Percentiles rank a stretch among this genome's conserved stretches.
Conservation (phyloP, 352 stramenopile genomes). For the Elongisporangium undulatum region DNA sequence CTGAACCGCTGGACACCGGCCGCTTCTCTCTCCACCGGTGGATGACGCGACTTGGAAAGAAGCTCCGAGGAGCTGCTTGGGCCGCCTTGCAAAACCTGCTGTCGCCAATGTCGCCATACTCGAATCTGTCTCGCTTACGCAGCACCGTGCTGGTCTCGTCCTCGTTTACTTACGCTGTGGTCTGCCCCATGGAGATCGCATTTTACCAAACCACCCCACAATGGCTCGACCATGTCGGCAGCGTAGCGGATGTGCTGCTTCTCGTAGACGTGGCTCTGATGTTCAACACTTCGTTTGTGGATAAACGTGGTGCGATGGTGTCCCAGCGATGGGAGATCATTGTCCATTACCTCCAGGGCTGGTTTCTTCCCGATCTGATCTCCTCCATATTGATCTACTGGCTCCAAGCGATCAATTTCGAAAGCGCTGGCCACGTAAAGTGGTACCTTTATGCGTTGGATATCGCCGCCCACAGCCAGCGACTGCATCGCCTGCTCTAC, state of each 20-base stretch:
- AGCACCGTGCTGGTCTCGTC: slow-evolving; percentile 15
- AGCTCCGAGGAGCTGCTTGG: no score
- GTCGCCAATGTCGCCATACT: slow-evolving; percentile 16
- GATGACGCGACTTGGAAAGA: not conserved
- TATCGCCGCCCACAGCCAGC: slow-evolving; percentile 15
- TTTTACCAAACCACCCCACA: slow-evolving; percentile 13
- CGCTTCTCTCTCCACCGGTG: not conserved
- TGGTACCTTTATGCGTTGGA: slow-evolving; percentile 9
- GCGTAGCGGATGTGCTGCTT: slow-evolving; percentile 23
- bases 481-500: slow-evolving; percentile 25
- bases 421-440: slow-evolving; percentile 2
- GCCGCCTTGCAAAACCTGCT: not conserved
- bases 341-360: slow-evolving; percentile 24
- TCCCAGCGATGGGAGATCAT: slow-evolving; percentile 28
- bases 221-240: slow-evolving; percentile 7
- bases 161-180: slow-evolving; percentile 20
- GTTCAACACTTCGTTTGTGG: slow-evolving; percentile 43
- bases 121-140: slow-evolving; percentile 14
- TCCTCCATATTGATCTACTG: slow-evolving; percentile 12
- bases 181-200: slow-evolving; percentile 29
- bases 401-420: slow-evolving; percentile 6
- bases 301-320: slow-evolving; percentile 26
- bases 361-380: slow-evolving; percentile 14
- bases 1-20: not conserved
- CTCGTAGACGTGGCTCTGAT: slow-evolving; percentile 29